Percentiles rank a stretch among this genome's conserved stretches.
Evolutionary conservation across 2,329 filamentous ascomycete species (phyloP).

Genomic region (Alternaria longipes): DNA sequence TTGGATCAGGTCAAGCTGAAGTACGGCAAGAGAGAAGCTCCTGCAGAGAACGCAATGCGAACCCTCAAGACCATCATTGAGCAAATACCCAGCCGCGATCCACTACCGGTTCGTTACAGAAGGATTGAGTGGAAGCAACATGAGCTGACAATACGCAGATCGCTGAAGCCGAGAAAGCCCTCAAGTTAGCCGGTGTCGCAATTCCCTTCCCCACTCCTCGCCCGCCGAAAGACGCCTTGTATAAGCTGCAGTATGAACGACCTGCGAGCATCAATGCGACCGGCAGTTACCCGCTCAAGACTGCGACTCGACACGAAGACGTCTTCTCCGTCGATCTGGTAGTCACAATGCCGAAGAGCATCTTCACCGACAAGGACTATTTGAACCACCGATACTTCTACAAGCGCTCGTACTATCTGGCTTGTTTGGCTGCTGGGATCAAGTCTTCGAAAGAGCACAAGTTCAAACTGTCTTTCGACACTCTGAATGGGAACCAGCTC

Average conservation of each 20-base stretch:
- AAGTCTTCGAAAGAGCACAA: constrained; percentile 64
- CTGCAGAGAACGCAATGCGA: constrained; percentile 57
- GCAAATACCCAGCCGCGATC: constrained; percentile 60
- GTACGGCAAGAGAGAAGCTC: constrained; percentile 64
- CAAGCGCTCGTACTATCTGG: constrained; percentile 90
- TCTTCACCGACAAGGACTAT: constrained; percentile 96
- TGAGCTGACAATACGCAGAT: constrained; percentile 61
- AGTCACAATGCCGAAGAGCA: constrained; percentile 78
- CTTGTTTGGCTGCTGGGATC: constrained; percentile 78
- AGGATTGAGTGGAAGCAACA: fast-evolving
- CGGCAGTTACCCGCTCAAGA: constrained; percentile 84
- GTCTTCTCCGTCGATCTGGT: constrained; percentile 78
- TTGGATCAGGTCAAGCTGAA: constrained; percentile 65
- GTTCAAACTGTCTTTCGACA: constrained; percentile 70
- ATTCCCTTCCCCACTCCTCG: constrained; percentile 87
- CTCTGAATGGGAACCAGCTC: constrained; percentile 76
- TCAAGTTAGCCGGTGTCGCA: constrained; percentile 71
- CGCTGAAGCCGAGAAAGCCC: constrained; percentile 71
- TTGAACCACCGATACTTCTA: constrained; percentile 93
- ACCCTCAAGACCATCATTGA: constrained; percentile 56
- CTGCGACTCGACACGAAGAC: constrained; percentile 71
- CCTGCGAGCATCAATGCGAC: constrained; percentile 85
- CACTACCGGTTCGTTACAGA: constrained; percentile 53
- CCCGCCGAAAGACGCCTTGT: constrained; percentile 78
- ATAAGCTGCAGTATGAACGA: constrained; percentile 80